These are phyloP conservation scores for Wickerhamiella dianesei DNA, from an alignment of 805 yeast genomes.

Conservation along the genomic window DNA sequence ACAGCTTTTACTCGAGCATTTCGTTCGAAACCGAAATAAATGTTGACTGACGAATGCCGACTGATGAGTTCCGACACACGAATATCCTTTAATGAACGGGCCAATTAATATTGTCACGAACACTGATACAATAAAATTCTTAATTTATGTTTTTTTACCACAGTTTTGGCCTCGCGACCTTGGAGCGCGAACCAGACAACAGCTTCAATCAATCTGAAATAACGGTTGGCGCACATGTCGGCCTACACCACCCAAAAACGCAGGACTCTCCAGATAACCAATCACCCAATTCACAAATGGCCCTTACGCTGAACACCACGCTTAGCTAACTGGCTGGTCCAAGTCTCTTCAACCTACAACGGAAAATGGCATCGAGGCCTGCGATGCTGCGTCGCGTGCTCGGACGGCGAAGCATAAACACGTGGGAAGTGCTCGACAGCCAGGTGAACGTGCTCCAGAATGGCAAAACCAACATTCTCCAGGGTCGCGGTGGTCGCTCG, in stretches of 20 bases:
- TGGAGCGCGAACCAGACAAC: too few species aligned
- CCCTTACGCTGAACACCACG: too few species aligned
- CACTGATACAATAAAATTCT: too few species aligned
- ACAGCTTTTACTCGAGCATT: background rate
- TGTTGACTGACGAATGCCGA: too few species aligned
- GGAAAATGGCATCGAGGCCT: background rate
- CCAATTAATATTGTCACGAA: too few species aligned
- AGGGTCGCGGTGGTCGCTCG: slow-evolving; percentile 66
- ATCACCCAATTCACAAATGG: background rate
- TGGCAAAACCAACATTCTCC: slow-evolving; percentile 60
- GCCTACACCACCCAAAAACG: background rate
- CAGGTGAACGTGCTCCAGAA: slow-evolving; percentile 52
- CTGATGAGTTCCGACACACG: too few species aligned
- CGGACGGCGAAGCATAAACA: slow-evolving; percentile 21
- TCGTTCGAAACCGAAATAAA: too few species aligned
- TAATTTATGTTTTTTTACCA: too few species aligned
- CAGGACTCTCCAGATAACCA: background rate
- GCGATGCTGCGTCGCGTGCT: background rate
- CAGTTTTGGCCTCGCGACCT: too few species aligned
- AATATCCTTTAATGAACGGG: too few species aligned
- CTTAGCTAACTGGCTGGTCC: background rate
- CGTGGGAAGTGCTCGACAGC: slow-evolving; percentile 30
- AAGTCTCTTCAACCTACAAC: too few species aligned
- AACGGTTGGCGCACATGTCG: background rate
- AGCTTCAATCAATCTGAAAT: too few species aligned